Base-by-base conservation (phyloP, 495 filamentous ascomycete species). In the Trichoderma asperelloides region DNA sequence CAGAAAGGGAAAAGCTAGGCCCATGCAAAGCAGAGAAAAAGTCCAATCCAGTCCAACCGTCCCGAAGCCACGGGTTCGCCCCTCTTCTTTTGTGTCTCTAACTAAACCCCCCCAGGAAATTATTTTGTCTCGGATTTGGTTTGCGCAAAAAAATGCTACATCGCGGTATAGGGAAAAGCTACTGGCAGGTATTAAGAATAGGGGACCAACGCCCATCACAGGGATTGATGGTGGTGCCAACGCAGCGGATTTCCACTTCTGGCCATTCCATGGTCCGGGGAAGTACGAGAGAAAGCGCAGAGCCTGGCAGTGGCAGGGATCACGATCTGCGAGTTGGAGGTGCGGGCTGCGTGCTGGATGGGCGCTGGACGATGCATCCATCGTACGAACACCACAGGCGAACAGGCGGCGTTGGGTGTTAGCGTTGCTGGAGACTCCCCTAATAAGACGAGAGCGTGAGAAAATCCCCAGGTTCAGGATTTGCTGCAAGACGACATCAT, bases 401-500 rank as follows among this genome's bases (percentile, higher is more conserved):
- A 15, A 43, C 6, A 7, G 7, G 40, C n/a, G n/a, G n/a, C n/a
- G n/a, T n/a, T n/a, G n/a, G n/a, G n/a, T n/a, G 43, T 45, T 45
- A 15, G 43, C 43, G 2, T 45, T 45, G 30, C 30, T 33, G 30
- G 30, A n/a, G n/a, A n/a, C n/a, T n/a, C n/a, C n/a, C n/a, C n/a
- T n/a, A n/a, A n/a, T n/a, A n/a, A 21, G 2, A 51, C n/a, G 18
- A 6, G 18, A 13, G n/a, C 47, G 2, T 16, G 12, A 16, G 47
- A n/a, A 25, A 47, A 0, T 16, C 55, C 27, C 49, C n/a, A 60
- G 55, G 2, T 28, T 15, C 55, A 25, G 16, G 33, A 37, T 37
- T 25, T 25, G 16, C 55, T 60, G 55, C 55, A 60, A 21, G 55
- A 60, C 55, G 55, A 60, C 55, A 60, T 60, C 55, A 60, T 60